These are phyloP conservation scores for Emergomyces orientalis DNA, from an alignment of 2,329 filamentous ascomycete species.

Conservation along the genomic window DNA sequence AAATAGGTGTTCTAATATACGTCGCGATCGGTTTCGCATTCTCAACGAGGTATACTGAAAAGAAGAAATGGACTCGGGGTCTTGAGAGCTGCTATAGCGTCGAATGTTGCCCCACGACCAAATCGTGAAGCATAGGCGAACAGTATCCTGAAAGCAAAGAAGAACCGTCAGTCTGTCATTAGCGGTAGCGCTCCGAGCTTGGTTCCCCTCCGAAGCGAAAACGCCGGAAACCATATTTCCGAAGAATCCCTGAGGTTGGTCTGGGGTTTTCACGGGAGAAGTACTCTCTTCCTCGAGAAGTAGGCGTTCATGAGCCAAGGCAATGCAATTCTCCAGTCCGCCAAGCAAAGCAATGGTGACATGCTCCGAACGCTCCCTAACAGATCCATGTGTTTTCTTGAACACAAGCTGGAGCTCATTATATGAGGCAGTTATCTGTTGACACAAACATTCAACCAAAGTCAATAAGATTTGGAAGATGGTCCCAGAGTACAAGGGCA, in stretches of 20 bases:
- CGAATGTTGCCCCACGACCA: constrained; percentile 79
- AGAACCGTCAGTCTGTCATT: constrained; percentile 90
- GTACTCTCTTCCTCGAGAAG: constrained; percentile 63
- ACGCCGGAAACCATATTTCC: constrained; percentile 90
- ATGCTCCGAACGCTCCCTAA: constrained; percentile 49
- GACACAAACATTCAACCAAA: constrained; percentile 80
- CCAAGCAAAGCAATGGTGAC: constrained; percentile 69
- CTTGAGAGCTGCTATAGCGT: constrained; percentile 39
- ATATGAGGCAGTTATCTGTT: constrained; percentile 66
- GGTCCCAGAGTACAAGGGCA: constrained; percentile 72
- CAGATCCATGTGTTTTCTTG: constrained; percentile 32
- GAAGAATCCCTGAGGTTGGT: constrained; percentile 79
- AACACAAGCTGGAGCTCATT: constrained; percentile 50
- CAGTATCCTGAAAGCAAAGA: constrained; percentile 92
- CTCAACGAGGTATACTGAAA: constrained; percentile 85
- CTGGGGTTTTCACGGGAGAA: constrained; percentile 63
- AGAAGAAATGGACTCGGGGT: constrained; percentile 63
- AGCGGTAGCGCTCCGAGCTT: constrained; percentile 72
- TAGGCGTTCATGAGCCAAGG: constrained; percentile 74
- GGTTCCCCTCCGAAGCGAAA: constrained; percentile 67
- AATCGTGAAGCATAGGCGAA: constrained; percentile 82
- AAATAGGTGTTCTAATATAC: constrained; percentile 86
- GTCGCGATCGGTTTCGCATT: constrained; percentile 79
- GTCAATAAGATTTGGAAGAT: constrained; percentile 89
- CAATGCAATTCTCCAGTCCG: constrained; percentile 82